These are phyloP conservation scores for Datura wrightii DNA, from an alignment of 257 asterid species.

Conservation along the genomic window DNA sequence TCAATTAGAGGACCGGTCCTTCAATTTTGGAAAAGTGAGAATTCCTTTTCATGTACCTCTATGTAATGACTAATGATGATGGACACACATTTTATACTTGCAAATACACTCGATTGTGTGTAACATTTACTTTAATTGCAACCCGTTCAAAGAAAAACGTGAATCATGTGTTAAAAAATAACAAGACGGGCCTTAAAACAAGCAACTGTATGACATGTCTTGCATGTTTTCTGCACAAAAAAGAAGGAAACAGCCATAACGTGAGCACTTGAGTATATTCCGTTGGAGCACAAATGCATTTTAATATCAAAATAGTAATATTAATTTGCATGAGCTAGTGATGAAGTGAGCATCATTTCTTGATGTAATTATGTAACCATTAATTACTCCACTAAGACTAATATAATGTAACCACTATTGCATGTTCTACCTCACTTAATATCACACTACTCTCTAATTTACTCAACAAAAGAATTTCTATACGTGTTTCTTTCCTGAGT, in stretches of 20 bases:
- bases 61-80: background rate
- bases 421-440: no score
- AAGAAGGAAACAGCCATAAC: background rate
- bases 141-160: background rate
- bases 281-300: no score
- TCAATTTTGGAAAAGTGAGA: background rate
- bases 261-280: background rate
- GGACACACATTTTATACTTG: background rate
- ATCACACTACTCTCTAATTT: no score
- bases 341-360: no score
- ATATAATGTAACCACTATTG: no score
- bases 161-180: background rate
- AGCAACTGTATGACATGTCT: background rate
- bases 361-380: no score
- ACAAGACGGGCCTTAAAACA: background rate
- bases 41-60: background rate
- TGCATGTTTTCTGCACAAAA: slow-evolving; percentile 23
- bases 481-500: no score
- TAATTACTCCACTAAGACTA: no score
- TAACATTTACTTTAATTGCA: background rate
- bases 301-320: no score
- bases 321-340: no score
- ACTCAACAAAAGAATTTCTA: no score
- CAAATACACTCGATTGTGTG: background rate
- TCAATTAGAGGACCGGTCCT: background rate